phyloP scores from a whole-genome alignment of 2,329 filamentous ascomycete genomes.

The Stachybotrys elegans region DNA sequence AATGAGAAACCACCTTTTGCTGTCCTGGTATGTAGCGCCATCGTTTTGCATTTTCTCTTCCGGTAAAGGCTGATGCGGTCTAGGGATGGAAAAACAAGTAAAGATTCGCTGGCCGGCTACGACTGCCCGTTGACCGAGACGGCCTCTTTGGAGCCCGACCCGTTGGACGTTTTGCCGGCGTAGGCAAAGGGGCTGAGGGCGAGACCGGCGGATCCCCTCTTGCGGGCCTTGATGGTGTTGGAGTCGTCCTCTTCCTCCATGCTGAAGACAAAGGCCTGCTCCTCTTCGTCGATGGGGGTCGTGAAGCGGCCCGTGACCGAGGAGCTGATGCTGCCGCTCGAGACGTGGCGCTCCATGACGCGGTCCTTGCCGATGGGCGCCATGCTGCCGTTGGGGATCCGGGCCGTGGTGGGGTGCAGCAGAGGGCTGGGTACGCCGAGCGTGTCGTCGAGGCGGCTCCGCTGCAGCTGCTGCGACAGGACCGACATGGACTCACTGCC shows the following conservation, averaged over 20 bases:
- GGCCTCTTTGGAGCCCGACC: constrained; percentile 19
- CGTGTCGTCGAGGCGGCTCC: constrained; percentile 49
- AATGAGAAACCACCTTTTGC: too few species aligned
- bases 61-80: too few species aligned
- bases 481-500: constrained; percentile 51
- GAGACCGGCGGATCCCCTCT: constrained; percentile 42
- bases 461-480: constrained; percentile 58
- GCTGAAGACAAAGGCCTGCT: constrained; percentile 58
- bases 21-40: too few species aligned
- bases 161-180: constrained; percentile 21
- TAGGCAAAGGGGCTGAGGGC: constrained; percentile 29
- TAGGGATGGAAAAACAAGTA: too few species aligned
- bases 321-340: constrained; percentile 53
- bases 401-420: constrained; percentile 44
- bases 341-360: constrained; percentile 52
- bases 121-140: constrained; percentile 26
- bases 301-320: constrained; percentile 52
- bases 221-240: constrained; percentile 38
- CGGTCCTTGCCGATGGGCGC: constrained; percentile 37
- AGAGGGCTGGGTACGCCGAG: constrained; percentile 39
- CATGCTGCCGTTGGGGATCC: constrained; percentile 32
- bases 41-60: too few species aligned
- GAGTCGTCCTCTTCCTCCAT: constrained; percentile 60
- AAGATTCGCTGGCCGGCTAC: too few species aligned
- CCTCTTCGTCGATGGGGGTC: constrained; percentile 61